Conservation (phyloP, 176 grass and related monocot species). For the Oryza meridionalis region DNA sequence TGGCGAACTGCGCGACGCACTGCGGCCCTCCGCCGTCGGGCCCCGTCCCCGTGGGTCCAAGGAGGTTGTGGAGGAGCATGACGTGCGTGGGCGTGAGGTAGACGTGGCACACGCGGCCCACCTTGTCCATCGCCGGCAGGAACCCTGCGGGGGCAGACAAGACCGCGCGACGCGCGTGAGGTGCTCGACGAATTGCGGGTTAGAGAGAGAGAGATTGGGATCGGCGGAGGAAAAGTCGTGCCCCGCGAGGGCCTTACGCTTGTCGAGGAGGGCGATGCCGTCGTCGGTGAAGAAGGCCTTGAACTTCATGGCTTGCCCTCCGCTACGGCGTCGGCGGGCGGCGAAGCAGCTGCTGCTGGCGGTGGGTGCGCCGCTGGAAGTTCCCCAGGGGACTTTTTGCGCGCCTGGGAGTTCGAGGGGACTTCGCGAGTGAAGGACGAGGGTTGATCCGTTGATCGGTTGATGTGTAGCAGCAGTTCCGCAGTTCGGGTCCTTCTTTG, state of each 20-base stretch:
- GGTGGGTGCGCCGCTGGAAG: neutral
- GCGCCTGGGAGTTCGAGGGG: neutral
- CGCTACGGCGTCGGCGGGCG: neutral
- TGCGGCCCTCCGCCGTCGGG: constrained; percentile 72
- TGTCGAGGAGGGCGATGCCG: constrained; percentile 86
- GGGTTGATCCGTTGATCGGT: too few species aligned
- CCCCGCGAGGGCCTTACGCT: constrained; percentile 53
- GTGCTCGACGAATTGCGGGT: constrained; percentile 55
- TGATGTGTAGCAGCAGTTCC: neutral
- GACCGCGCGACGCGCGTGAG: constrained; percentile 19
- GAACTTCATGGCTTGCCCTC: constrained; percentile 69
- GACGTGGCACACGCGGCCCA: constrained; percentile 75
- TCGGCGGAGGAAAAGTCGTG: neutral
- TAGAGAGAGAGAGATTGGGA: neutral
- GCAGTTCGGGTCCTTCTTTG: neutral
- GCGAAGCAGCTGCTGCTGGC: neutral
- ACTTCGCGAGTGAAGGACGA: neutral
- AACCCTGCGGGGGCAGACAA: constrained; percentile 50
- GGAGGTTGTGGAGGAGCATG: constrained; percentile 93
- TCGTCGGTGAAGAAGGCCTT: constrained; percentile 91
- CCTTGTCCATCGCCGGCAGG: constrained; percentile 83
- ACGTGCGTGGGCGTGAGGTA: constrained; percentile 75
- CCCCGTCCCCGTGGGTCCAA: constrained; percentile 48
- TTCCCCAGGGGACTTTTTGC: neutral
- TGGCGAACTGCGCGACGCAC: constrained; percentile 88